Evolutionary conservation across 306 rosid genomes (phyloP).

Genomic region (Cucurbita pepo): DNA sequence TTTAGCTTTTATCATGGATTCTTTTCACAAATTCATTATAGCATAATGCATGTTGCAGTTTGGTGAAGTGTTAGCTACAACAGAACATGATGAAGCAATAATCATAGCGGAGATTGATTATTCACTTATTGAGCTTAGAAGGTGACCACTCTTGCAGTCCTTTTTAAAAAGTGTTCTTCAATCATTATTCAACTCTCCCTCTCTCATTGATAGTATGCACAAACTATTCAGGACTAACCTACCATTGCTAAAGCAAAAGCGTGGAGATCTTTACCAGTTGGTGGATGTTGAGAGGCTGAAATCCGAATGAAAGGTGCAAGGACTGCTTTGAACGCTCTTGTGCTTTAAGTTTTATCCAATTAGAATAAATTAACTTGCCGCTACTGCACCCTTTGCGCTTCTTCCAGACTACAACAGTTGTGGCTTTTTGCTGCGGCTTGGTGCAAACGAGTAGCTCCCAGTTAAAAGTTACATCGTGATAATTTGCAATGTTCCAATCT

Average conservation of each 20-base stretch:
- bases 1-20: background rate
- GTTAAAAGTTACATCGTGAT: background rate
- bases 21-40: background rate
- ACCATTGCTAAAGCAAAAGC: conserved; percentile 66
- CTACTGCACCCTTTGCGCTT: background rate
- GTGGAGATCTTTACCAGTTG: conserved; percentile 96
- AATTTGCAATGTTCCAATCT: background rate
- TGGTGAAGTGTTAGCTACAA: conserved; percentile 85
- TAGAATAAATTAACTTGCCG: background rate
- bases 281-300: conserved; percentile 69
- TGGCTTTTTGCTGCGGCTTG: background rate
- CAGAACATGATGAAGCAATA: conserved; percentile 82
- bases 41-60: conserved; percentile 28
- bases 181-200: background rate
- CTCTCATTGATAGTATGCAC: background rate
- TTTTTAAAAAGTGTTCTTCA: conserved; percentile 5
- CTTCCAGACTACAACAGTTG: background rate
- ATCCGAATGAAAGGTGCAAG: conserved; percentile 26
- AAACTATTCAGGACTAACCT: conserved; percentile 53
- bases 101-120: conserved; percentile 76
- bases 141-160: conserved; percentile 22
- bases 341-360: background rate
- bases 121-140: conserved; percentile 54
- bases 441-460: background rate
- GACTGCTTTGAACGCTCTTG: background rate